Base-by-base conservation (phyloP, 805 yeast species). In the Scheffersomyces ergatensis region DNA sequence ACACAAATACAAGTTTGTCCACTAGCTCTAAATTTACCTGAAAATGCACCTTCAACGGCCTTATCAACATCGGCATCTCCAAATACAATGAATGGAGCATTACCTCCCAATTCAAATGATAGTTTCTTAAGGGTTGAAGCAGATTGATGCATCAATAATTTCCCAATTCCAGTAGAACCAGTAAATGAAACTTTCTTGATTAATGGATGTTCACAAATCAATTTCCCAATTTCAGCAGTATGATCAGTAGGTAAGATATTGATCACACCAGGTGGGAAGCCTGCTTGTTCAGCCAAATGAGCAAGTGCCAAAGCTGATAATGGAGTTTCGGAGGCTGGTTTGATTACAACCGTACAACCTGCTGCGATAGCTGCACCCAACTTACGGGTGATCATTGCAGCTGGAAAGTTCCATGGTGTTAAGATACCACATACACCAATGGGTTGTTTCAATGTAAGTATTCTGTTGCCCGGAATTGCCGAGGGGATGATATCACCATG, bases 361-460 rank as follows among this genome's bases (percentile, higher is more conserved):
- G 86, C 85, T 14, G 93, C 90, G 23, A 83, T 54, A 2, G 88
- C 89, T 24, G 92, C 89, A 16, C 85, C 90, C 38, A 81, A 63
- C 55, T 84, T 84, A 48, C 89, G 67, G 5, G 89, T 74, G 45
- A 83, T 81, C 90, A 83, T 84, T 3, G 90, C 87, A 17, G 80
- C 64, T 3, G 95, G 95, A 62, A 85, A 86, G 61, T 86, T 85
- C 93, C 93, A 85, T 3, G 93, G 93, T 3, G 92, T 83, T 52
- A 85, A 59, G 39, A 85, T 77, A 8, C 89, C 90, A 50, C 85
- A 83, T 1, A 83, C 89, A 6, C 95, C 95, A 36, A 85, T 68
- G n/a, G 95, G 92, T 57, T 84, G 89, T 50, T 79, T 76, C 44
- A 79, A 49, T 4, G 88, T 70, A 40, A 82, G 50, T 44, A 85